Evolutionary conservation across 108 stramenopile species (phyloP).

Genomic region (Cyclotella atomus): DNA sequence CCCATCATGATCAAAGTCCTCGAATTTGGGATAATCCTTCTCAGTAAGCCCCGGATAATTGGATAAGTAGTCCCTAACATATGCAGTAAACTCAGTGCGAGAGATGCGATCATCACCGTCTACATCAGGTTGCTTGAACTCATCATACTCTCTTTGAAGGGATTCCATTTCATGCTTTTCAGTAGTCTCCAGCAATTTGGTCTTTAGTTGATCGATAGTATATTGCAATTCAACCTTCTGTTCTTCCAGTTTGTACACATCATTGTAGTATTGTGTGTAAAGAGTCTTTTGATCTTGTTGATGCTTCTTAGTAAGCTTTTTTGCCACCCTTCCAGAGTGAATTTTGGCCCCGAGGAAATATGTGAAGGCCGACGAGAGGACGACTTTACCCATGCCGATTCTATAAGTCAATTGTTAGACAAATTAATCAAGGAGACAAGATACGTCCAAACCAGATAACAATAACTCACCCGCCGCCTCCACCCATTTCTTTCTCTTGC

Average conservation of each 20-base stretch:
- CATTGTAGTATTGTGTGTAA: constrained; percentile 93
- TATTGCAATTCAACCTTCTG: constrained; percentile 64
- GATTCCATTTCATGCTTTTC: constrained; percentile 83
- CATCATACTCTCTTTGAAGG: constrained; percentile 95
- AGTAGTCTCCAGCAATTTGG: constrained; percentile 59
- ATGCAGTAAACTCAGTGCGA: constrained; percentile 93
- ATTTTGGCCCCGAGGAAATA: constrained; percentile 78
- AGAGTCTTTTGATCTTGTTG: constrained; percentile 85
- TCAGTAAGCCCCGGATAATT: constrained; percentile 92
- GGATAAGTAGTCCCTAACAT: constrained; percentile 92
- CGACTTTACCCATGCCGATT: constrained; percentile 56
- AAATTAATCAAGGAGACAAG: neutral
- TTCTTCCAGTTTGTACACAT: constrained; percentile 90
- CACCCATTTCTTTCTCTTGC: constrained; percentile 65
- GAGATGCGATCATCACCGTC: constrained; percentile 95
- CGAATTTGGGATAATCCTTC: constrained; percentile 95
- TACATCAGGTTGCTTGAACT: constrained; percentile 97
- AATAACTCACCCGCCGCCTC: constrained; percentile 50
- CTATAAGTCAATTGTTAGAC: constrained; percentile 15
- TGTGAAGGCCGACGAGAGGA: constrained; percentile 52
- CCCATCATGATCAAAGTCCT: constrained; percentile 94
- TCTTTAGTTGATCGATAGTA: constrained; percentile 62
- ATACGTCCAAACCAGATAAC: neutral
- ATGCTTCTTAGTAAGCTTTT: constrained; percentile 77
- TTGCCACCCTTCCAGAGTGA: constrained; percentile 70